Evolutionary conservation across 148 eudicot species (phyloP).

Genomic region (Hydrangea macrophylla): DNA sequence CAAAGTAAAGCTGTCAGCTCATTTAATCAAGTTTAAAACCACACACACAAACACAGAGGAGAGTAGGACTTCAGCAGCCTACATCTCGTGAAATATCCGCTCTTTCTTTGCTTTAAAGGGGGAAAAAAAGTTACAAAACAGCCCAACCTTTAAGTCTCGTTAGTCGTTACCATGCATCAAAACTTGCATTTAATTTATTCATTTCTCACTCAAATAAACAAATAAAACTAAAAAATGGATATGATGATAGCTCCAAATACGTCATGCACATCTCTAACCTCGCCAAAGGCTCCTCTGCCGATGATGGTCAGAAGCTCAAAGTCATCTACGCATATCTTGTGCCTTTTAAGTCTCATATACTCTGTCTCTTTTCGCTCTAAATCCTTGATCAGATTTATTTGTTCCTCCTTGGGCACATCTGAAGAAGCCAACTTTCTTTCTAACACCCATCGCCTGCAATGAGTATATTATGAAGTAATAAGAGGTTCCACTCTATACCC

Average conservation of each 20-base stretch:
- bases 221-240: background rate
- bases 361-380: conserved; percentile 94
- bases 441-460: conserved; percentile 78
- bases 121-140: background rate
- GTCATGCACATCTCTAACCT: conserved; percentile 51
- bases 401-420: conserved; percentile 94
- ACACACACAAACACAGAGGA: no score
- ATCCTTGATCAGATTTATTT: conserved; percentile 75
- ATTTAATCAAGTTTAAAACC: no score
- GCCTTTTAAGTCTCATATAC: conserved; percentile 86
- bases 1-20: no score
- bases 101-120: no score
- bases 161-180: background rate
- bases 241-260: background rate
- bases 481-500: background rate
- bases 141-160: background rate
- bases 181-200: background rate
- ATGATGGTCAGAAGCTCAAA: conserved; percentile 88
- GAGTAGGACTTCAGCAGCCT: no score
- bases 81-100: no score
- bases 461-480: conserved; percentile 1
- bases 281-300: conserved; percentile 97
- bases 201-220: background rate
- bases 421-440: conserved; percentile 88
- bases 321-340: conserved; percentile 90